These are phyloP conservation scores for Ustulina deusta DNA, from an alignment of 2,329 filamentous ascomycete genomes.

Conservation along the genomic window DNA sequence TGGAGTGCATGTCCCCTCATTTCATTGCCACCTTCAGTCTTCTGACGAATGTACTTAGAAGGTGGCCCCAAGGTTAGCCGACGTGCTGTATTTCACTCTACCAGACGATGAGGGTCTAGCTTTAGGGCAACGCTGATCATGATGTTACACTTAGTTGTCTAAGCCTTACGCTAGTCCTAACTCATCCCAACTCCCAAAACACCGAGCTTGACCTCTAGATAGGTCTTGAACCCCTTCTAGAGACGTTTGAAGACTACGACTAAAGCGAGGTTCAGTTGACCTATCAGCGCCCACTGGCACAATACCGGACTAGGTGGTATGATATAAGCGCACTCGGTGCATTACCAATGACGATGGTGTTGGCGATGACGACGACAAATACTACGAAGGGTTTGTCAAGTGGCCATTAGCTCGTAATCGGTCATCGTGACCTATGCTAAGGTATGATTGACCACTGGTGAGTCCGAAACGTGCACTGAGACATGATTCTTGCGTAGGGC, in stretches of 20 bases:
- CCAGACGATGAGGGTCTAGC: conserved; percentile 4
- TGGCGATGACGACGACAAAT: background rate
- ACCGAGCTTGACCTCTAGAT: conserved; percentile 10
- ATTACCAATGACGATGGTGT: background rate
- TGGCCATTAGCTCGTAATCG: background rate
- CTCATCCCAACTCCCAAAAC: conserved; percentile 23
- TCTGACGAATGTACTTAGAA: background rate
- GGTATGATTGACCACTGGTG: conserved; percentile 11
- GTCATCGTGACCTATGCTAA: conserved; percentile 19
- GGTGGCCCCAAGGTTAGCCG: background rate
- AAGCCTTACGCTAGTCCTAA: conserved; percentile 30
- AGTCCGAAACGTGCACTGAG: conserved; percentile 39
- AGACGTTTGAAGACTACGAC: background rate
- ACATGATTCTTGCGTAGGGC: conserved; percentile 48
- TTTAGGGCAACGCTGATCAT: conserved; percentile 10
- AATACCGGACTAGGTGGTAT: background rate
- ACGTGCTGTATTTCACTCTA: background rate
- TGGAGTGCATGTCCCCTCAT: background rate
- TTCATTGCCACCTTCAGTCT: background rate
- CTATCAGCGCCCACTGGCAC: conserved; percentile 2
- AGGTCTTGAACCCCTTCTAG: conserved; percentile 2
- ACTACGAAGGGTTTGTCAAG: conserved; percentile 5
- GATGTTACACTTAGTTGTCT: conserved; percentile 20
- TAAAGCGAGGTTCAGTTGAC: background rate
- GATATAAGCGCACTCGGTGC: conserved; percentile 4